Evolutionary conservation across 2,329 filamentous ascomycete genomes (phyloP).

Genomic region (Fusarium abutilonis): DNA sequence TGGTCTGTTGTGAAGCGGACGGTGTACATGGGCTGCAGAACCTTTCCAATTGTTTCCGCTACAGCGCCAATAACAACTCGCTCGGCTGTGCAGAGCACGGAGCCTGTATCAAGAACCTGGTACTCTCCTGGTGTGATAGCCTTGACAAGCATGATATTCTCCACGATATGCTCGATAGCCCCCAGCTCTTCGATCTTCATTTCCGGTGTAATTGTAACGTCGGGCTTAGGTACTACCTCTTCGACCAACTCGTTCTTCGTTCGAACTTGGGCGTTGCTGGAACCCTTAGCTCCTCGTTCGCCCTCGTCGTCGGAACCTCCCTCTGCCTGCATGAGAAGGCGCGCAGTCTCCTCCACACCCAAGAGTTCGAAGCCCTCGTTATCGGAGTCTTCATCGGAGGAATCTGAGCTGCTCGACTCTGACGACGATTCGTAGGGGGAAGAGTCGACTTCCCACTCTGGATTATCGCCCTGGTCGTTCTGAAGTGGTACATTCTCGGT

Average conservation of each 20-base stretch:
- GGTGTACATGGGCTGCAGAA: conserved; percentile 86
- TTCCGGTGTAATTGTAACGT: conserved; percentile 78
- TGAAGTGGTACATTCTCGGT: conserved; percentile 43
- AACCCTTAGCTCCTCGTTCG: conserved; percentile 56
- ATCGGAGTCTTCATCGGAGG: conserved; percentile 67
- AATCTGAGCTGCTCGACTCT: conserved; percentile 66
- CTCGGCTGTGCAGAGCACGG: conserved; percentile 81
- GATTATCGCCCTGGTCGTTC: conserved; percentile 57
- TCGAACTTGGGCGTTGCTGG: conserved; percentile 63
- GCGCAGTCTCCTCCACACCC: conserved; percentile 82
- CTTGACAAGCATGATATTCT: conserved; percentile 80
- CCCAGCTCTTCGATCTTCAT: conserved; percentile 83
- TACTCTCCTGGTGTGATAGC: conserved; percentile 83
- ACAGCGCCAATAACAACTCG: conserved; percentile 82
- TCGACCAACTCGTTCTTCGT: conserved; percentile 84
- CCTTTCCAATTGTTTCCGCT: conserved; percentile 85
- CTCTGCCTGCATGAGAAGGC: conserved; percentile 85
- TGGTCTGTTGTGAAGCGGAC: conserved; percentile 76
- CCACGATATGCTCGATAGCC: conserved; percentile 78
- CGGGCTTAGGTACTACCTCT: conserved; percentile 74
- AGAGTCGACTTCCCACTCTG: conserved; percentile 87
- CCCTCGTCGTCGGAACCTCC: conserved; percentile 82
- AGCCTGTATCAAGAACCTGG: conserved; percentile 84
- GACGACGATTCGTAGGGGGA: conserved; percentile 77
- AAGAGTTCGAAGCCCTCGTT: conserved; percentile 76